phyloP scores from a whole-genome alignment of 441 rosid genomes.

The Eruca vesicaria region DNA sequence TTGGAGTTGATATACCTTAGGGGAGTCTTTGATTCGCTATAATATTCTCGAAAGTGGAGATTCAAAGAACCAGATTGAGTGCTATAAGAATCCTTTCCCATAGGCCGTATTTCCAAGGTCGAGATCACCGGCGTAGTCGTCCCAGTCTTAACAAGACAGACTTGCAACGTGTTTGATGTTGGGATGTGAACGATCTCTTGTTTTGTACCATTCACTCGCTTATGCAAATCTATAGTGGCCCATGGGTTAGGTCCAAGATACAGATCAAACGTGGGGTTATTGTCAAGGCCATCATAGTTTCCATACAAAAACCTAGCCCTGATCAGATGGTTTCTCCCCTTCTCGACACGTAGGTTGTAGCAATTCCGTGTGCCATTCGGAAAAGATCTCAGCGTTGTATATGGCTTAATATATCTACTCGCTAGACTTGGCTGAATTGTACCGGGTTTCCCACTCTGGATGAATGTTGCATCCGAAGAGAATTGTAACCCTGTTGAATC shows the following conservation, averaged over 20 bases:
- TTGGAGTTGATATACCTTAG: conserved; percentile 24
- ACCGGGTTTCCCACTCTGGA: conserved; percentile 13
- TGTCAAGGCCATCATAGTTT: conserved; percentile 36
- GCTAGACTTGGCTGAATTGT: not conserved
- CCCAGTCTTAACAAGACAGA: conserved; percentile 42
- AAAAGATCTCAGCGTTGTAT: conserved; percentile 32
- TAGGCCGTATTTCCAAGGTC: conserved; percentile 40
- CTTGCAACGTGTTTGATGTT: conserved; percentile 9
- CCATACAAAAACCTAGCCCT: conserved; percentile 41
- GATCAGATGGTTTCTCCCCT: conserved; percentile 29
- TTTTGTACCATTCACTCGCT: conserved; percentile 1
- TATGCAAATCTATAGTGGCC: not conserved
- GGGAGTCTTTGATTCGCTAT: not conserved
- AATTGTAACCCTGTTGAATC: not conserved
- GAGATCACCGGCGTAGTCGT: conserved; percentile 46
- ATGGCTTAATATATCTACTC: not conserved
- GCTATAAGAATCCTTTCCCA: conserved; percentile 27
- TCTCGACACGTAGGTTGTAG: conserved; percentile 32
- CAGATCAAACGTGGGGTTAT: not conserved
- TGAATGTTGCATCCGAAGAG: conserved; percentile 14
- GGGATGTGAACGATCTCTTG: conserved; percentile 38
- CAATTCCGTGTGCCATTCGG: conserved; percentile 45
- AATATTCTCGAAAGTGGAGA: not conserved
- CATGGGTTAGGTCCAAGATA: conserved; percentile 27
- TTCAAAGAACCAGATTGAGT: conserved; percentile 38